Evolutionary conservation across 495 filamentous ascomycete species (phyloP).

Genomic region (Talaromyces liani): DNA sequence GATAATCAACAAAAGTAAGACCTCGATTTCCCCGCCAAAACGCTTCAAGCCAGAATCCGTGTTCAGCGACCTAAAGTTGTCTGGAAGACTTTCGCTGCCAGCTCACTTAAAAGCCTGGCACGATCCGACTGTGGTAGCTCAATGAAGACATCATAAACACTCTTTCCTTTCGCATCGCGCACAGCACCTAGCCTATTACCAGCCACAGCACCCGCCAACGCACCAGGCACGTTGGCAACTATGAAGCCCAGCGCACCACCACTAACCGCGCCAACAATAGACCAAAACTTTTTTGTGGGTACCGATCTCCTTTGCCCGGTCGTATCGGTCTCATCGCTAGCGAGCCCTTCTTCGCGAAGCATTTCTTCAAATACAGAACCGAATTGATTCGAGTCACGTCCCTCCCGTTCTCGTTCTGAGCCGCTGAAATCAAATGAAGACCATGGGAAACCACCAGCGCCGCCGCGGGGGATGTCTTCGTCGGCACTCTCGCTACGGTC

Average conservation of each 20-base stretch:
- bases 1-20: neutral
- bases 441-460: slow-evolving; percentile 50
- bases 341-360: slow-evolving; percentile 87
- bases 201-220: slow-evolving; percentile 84
- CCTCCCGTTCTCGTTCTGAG: slow-evolving; percentile 30
- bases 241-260: slow-evolving; percentile 94
- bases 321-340: slow-evolving; percentile 41
- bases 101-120: slow-evolving; percentile 64
- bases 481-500: slow-evolving; percentile 46
- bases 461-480: slow-evolving; percentile 47
- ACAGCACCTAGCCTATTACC: slow-evolving; percentile 86
- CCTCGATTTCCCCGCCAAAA: neutral
- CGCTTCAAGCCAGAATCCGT: neutral
- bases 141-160: slow-evolving; percentile 83
- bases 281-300: slow-evolving; percentile 77
- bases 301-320: slow-evolving; percentile 19
- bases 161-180: slow-evolving; percentile 85
- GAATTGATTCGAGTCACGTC: slow-evolving; percentile 69
- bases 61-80: slow-evolving; percentile 24
- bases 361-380: slow-evolving; percentile 94
- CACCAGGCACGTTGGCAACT: slow-evolving; percentile 81
- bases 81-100: slow-evolving; percentile 65
- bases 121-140: slow-evolving; percentile 77
- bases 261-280: slow-evolving; percentile 73
- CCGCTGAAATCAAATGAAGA: slow-evolving; percentile 52